Base-by-base conservation (phyloP, 495 filamentous ascomycete genomes). In the Lasiosphaeria miniovina region DNA sequence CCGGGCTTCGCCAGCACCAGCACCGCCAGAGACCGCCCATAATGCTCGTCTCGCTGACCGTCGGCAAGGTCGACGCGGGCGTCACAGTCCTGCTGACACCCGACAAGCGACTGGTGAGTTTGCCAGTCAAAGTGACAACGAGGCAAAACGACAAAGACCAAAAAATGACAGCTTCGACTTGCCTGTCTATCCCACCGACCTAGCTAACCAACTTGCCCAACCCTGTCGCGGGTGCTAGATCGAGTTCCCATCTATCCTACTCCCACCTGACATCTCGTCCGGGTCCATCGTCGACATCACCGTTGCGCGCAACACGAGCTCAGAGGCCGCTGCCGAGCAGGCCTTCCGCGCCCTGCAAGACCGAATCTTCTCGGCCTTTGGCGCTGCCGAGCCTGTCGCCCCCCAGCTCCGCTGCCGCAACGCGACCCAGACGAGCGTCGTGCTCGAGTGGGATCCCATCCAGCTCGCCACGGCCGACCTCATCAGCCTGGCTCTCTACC, bases 1-100 rank as follows among this genome's bases (percentile, higher is more conserved):
- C 43, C 5, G 43, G 5, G 43, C 43, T 14, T 14, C 12, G 15
- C 43, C 12, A 46, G 15, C 12, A 46, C 43, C 43, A 46, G 43
- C 43, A n/a, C 12, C 45, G 35, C 12, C 34, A 36, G 32, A 17
- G 33, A 38, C 33, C 36, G 38, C 35, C 58, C 55, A 84, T 63
- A 24, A 98, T 98, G 95, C 80, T 98, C 65, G 88, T 98, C 79
- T 98, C 94, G 49, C 85, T 98, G 71, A 98, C 94, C 48, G 95
- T 98, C 71, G 94, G 94, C 78, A 98, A 98, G 80, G 94, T 98
- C 75, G 94, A 98, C 74, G 94, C 94, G 65, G 94, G 94, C 74
- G 92, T 98, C 67, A 95, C 94, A 51, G 95, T 98, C 56, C 86
- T 98, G 55, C 82, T 98, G 58, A 98, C 94, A 41, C 89, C 96